These are phyloP conservation scores for Camellia sinensis DNA, from an alignment of 148 eudicot species.

Conservation along the genomic window DNA sequence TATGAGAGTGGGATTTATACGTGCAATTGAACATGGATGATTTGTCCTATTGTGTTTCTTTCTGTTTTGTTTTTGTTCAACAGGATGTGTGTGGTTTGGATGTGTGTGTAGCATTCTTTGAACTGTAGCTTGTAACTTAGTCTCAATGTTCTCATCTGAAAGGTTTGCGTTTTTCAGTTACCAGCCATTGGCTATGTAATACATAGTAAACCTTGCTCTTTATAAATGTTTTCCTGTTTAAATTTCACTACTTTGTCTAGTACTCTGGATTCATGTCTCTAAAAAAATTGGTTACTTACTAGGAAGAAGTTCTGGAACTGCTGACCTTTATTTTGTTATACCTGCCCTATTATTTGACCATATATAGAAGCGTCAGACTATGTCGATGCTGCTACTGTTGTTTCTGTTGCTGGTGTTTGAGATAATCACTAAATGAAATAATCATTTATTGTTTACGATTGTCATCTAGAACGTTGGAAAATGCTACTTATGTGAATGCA, in stretches of 20 bases:
- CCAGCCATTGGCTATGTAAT: constrained; percentile 2
- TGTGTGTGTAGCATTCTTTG: constrained; percentile 33
- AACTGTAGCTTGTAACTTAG: constrained; percentile 14
- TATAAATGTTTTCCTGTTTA: neutral
- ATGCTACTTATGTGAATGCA: neutral
- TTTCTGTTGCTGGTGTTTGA: neutral
- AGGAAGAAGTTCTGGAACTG: neutral
- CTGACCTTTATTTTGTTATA: neutral
- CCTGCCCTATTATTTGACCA: neutral
- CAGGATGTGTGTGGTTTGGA: constrained; percentile 30
- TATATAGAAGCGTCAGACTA: neutral
- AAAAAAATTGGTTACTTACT: neutral
- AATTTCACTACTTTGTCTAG: neutral
- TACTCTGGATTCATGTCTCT: neutral
- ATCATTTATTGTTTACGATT: neutral
- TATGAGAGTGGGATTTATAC: constrained; percentile 68
- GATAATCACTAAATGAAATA: neutral
- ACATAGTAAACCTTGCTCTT: neutral
- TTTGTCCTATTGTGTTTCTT: constrained; percentile 26
- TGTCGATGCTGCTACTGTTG: neutral
- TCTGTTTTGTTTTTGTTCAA: constrained; percentile 19
- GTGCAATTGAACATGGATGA: constrained; percentile 50
- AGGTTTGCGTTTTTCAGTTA: neutral
- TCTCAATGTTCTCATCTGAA: constrained; percentile 9
- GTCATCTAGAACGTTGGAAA: constrained; percentile 1